Evolutionary conservation across 75 land plant species (phyloP).

Genomic region (Isoetes taiwanensis): DNA sequence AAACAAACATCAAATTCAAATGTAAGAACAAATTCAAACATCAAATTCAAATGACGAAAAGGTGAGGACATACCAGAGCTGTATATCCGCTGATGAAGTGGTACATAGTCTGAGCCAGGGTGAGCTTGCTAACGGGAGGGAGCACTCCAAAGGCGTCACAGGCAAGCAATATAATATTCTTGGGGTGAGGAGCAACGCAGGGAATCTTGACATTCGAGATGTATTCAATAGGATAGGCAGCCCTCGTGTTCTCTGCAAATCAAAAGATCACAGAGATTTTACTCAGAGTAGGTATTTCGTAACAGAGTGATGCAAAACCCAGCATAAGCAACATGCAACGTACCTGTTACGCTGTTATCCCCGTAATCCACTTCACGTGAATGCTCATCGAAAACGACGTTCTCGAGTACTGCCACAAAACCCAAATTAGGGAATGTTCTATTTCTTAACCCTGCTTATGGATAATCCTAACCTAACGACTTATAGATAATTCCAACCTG

Average conservation of each 20-base stretch:
- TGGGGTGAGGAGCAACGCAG: constrained; percentile 91
- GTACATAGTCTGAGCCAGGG: constrained; percentile 87
- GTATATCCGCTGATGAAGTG: constrained; percentile 99
- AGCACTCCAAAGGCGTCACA: constrained; percentile 97
- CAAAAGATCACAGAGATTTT: neutral
- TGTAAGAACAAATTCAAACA: neutral
- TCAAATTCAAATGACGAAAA: neutral
- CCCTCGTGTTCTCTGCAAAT: constrained; percentile 82
- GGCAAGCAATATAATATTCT: constrained; percentile 85
- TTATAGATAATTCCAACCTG: too few species aligned
- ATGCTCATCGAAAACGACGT: constrained; percentile 40
- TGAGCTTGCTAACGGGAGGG: constrained; percentile 96
- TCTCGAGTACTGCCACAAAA: constrained; percentile 26
- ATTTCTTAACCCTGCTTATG: too few species aligned
- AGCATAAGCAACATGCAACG: too few species aligned
- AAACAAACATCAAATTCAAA: neutral
- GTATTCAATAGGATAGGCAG: constrained; percentile 88
- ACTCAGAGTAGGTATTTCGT: too few species aligned
- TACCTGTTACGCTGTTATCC: constrained; percentile 38
- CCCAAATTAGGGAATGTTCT: too few species aligned
- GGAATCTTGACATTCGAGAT: constrained; percentile 91
- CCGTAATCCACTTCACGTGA: constrained; percentile 30
- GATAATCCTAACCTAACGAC: too few species aligned
- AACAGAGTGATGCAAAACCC: too few species aligned
- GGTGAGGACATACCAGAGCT: constrained; percentile 45